phyloP scores from a whole-genome alignment of 139 green algal species.

The Trebouxia sp. region DNA sequence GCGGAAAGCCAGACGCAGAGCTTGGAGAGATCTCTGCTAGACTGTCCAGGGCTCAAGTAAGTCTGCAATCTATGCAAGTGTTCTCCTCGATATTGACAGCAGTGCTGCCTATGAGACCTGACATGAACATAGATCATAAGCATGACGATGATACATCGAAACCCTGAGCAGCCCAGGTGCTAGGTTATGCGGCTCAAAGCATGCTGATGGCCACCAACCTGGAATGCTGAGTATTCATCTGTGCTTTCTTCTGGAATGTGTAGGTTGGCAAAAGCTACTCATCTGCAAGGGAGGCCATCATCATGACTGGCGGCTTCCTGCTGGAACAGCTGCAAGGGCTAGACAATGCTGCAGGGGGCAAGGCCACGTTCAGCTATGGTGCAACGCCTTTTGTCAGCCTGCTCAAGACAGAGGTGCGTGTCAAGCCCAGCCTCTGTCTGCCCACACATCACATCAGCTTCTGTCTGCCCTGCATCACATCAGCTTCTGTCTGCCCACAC shows the following conservation, averaged over 20 bases:
- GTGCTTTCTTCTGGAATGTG: neutral
- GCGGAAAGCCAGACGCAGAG: constrained; percentile 45
- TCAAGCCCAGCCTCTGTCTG: neutral
- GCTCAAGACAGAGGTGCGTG: constrained; percentile 29
- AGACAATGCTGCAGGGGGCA: constrained; percentile 12
- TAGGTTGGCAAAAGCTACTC: constrained; percentile 67
- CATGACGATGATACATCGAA: neutral
- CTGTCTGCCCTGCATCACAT: neutral
- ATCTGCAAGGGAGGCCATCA: constrained; percentile 61
- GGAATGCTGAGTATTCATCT: too few relatives aligned
- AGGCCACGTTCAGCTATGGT: constrained; percentile 15
- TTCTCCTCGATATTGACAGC: too few relatives aligned
- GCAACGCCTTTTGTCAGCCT: neutral
- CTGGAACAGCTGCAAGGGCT: constrained; percentile 56
- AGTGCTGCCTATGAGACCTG: neutral
- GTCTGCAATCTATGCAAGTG: neutral
- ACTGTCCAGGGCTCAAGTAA: constrained; percentile 67
- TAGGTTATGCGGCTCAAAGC: neutral
- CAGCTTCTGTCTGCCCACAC: neutral
- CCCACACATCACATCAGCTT: neutral
- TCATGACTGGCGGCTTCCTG: constrained; percentile 79
- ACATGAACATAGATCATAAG: neutral
- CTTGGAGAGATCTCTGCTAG: constrained; percentile 71
- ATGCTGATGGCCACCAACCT: too few relatives aligned
- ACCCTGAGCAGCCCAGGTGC: neutral